Evolutionary conservation across 108 stramenopile species (phyloP).

Genomic region (Cyclotella baltica): DNA sequence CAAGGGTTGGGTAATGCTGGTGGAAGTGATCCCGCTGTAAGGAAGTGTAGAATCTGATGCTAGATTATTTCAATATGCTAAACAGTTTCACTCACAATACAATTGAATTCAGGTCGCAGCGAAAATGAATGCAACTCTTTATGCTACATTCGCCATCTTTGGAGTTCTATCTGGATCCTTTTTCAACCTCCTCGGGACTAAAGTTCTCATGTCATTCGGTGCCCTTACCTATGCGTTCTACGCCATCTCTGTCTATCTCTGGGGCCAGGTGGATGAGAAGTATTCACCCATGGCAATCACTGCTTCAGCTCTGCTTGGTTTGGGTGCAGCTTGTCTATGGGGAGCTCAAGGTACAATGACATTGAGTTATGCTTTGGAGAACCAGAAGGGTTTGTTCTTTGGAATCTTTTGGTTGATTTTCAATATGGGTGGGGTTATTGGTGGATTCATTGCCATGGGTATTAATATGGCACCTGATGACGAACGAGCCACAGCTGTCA

Average conservation of each 20-base stretch:
- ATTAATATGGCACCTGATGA: background rate
- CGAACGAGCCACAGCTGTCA: background rate
- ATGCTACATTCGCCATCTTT: background rate
- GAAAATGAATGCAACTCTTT: background rate
- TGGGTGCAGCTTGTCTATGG: background rate
- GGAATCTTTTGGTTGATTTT: background rate
- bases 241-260: constrained; percentile 3
- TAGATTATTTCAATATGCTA: background rate
- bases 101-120: background rate
- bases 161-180: background rate
- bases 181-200: background rate
- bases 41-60: background rate
- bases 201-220: constrained; percentile 3
- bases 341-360: background rate
- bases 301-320: background rate
- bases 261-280: background rate
- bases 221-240: background rate
- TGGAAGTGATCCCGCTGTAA: background rate
- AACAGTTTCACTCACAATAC: background rate
- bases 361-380: background rate
- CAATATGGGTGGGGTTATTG: constrained; percentile 1
- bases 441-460: background rate
- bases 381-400: background rate
- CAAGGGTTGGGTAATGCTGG: background rate
- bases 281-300: background rate